Conservation (phyloP, 2,329 filamentous ascomycete genomes). For the Basipetospora chlamydospora region DNA sequence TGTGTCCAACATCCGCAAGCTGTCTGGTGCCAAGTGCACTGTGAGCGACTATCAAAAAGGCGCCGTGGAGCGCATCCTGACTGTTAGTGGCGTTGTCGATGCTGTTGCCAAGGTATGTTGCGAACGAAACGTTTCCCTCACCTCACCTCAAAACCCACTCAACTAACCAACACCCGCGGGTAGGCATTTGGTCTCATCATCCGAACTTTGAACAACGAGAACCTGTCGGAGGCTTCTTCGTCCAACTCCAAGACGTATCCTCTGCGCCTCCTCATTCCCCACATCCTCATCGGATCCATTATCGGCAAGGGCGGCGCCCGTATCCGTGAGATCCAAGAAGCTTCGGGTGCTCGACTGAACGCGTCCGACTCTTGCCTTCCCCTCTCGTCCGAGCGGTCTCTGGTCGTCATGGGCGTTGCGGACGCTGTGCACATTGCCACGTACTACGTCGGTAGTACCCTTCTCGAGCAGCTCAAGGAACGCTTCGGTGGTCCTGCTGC, state of each 20-base stretch:
- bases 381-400: constrained; percentile 89
- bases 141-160: too few relatives aligned
- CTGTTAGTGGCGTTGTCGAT: constrained; percentile 91
- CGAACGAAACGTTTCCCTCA: too few relatives aligned
- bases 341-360: constrained; percentile 89
- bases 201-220: constrained; percentile 94
- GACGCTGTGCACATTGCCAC: constrained; percentile 98
- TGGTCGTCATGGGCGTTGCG: constrained; percentile 93
- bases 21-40: constrained; percentile 95
- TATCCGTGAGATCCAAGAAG: constrained; percentile 97
- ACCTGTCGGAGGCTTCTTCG: constrained; percentile 73
- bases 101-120: constrained; percentile 76
- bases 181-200: constrained; percentile 97
- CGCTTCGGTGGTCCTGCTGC: constrained; percentile 90
- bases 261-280: constrained; percentile 84
- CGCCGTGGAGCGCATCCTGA: constrained; percentile 92
- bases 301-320: constrained; percentile 94
- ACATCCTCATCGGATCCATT: constrained; percentile 95
- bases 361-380: constrained; percentile 91
- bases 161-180: too few relatives aligned
- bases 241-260: constrained; percentile 96
- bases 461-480: constrained; percentile 93
- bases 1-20: constrained; percentile 86
- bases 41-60: constrained; percentile 97
- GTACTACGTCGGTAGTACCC: constrained; percentile 96